Base-by-base conservation (phyloP, 2,329 filamentous ascomycete genomes). In the Mycosphaerella sp. region DNA sequence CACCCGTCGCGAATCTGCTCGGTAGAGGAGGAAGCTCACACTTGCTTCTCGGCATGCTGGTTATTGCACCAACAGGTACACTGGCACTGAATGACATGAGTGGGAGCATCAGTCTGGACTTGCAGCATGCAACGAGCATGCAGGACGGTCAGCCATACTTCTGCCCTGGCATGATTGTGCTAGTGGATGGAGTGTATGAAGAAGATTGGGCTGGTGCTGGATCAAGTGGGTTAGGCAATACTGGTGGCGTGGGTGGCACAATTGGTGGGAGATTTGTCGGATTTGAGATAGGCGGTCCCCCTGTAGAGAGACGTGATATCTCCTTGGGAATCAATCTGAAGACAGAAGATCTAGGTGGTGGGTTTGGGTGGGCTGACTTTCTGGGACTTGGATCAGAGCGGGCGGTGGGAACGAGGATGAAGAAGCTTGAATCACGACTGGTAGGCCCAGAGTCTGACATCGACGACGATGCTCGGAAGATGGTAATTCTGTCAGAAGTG, bases 281-380 rank as follows among this genome's bases (percentile, higher is more conserved):
- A 0, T 90, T 95, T 68, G 91, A 90, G 52, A 84, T 98, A 49
- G 89, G 89, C 7, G 89, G 93, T 44, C 93, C 94, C 3, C 90
- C 91, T 0, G 91, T 88, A 59, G 93, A 98, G 71, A 84, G 86
- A 64, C 80, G 93, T 35, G 82, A 84, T 44, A 79, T 81, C 10
- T 93, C 89, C 0, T 74, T 96, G 3, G 90, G 90, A 8, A 80
- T 86, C 44, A 61, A 63, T 50, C 45, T 65, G 5, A 57, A 57
- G 18, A 52, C 57, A 4, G 75, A 80, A 55, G 82, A 80, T 35
- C 81, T 86, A 37, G 85, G 84, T 25, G 87, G 87, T 52, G 88
- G 87, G 0, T 96, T 97, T 65, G 93, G 93, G 39, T 98, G 93
- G 90, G 89, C 95, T 47, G 93, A 97, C 68, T 98, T 97, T 65